These are phyloP conservation scores for Tuber brumale DNA, from an alignment of 495 filamentous ascomycete genomes.

Conservation along the genomic window DNA sequence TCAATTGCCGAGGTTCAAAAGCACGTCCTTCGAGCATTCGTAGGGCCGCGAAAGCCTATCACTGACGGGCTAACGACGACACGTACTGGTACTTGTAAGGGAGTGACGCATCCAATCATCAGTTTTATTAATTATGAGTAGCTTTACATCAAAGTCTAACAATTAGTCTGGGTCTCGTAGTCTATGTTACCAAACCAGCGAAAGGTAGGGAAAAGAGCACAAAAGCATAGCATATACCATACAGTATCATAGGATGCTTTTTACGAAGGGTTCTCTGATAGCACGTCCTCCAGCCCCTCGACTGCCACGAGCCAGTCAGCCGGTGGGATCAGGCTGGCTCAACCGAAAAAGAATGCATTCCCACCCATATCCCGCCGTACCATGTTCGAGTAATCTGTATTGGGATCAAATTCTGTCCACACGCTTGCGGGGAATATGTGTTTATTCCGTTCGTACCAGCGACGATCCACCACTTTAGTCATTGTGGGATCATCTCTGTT, in stretches of 20 bases:
- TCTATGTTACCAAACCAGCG: neutral
- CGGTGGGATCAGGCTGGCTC: neutral
- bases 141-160: neutral
- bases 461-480: constrained; percentile 90
- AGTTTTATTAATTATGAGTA: neutral
- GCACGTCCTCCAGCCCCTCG: neutral
- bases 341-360: constrained; percentile 82
- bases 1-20: neutral
- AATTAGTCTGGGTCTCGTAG: neutral
- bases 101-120: neutral
- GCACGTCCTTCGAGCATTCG: neutral
- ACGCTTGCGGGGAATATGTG: constrained; percentile 94
- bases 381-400: constrained; percentile 73
- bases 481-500: constrained; percentile 66
- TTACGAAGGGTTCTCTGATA: neutral
- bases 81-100: neutral
- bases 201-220: neutral
- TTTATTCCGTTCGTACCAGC: constrained; percentile 97
- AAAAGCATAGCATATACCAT: neutral
- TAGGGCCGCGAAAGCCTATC: neutral
- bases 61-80: neutral
- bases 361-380: constrained; percentile 76
- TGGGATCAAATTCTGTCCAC: constrained; percentile 92
- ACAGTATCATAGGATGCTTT: neutral
- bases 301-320: neutral